Evolutionary conservation across 495 filamentous ascomycete genomes (phyloP), one percentile per base, ranked within the genome.

Genomic region (Coniosporium apollinis): DNA sequence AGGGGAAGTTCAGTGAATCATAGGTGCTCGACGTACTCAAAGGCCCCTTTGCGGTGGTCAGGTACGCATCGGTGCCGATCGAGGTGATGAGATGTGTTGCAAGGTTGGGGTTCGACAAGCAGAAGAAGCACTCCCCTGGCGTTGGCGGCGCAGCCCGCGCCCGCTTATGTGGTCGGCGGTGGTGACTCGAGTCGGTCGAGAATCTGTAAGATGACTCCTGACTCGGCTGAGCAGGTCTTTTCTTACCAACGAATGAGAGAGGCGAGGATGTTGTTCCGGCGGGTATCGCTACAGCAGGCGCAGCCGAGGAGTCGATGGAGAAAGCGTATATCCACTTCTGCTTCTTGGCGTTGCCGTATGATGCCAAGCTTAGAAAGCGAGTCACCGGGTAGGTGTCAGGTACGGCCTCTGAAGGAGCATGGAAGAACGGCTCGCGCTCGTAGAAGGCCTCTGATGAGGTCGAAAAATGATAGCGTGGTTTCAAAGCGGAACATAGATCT

Each of bases 261-360:
- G 85, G 86, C 0, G 74, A 77, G 18, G 68, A 61, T 8, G 85
- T 93, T 47, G 71, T 66, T 8, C 79, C 80, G 0, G 50, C 36
- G 0, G 84, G 83, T 9, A 82, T 53, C 2, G 59, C 62, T 11
- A 65, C 43, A 7, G 70, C 49, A 3, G 64, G 46, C 1, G 79
- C 68, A 10, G 67, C 63, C 17, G 66, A 61, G n/a, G 74, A 69
- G 36, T 76, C 69, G 5, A 94, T 58, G 5, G 67, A 68, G 55
- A 97, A 97, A 10, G 89, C 89, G 48, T 91, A 94, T 52, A 94
- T 72, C 33, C 79, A 77, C 60, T 93, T 93, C 30, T 78, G 72
- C 51, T 83, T 85, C 2, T 59, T 55, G 0, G 63, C 34, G 49
- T 87, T 92, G 32, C 69, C 76, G 51, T 67, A 83, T 4, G 77